Evolutionary conservation across 1,284 basidiomycete species (phyloP), one percentile per base, ranked within the genome.

Genomic region (Ceratobasidium sp.): DNA sequence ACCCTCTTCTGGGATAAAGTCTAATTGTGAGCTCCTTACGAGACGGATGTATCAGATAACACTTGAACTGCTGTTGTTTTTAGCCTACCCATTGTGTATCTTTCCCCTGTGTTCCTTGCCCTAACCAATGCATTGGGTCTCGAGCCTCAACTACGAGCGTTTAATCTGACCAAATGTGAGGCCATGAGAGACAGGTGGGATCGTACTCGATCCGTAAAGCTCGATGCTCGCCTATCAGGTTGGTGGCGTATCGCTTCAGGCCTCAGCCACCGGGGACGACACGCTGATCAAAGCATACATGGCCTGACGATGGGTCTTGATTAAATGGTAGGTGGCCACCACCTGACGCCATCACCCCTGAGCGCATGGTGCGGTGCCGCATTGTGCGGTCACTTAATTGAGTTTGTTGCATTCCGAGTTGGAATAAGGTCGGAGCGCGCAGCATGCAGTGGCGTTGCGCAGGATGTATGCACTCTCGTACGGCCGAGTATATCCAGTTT

Each of bases 1-100:
- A 46, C 2, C 77, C 77, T 37, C 52, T 77, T 44, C 52, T 77
- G 34, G 73, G 77, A 67, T 77, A 61, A 69, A 49, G 29, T 13
- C 54, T 17, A 54, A 57, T n/a, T 22, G 43, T 49, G 56, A 40
- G 43, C 19, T 8, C 19, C 5, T 34, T 34, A 37, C n/a, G 17
- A 61, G 15, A 37, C 13, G 34, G 37, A 25, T 15, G 37, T 7
- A 13, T 19, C 34, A 19, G 5, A 15, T 61, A 37, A 61, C n/a
- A 61, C 9, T 34, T 19, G 8, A 29, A 61, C 34, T 11, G 6
- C 6, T 4, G 32, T 37, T 59, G 22, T 15, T 13, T 22, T 22
- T 49, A 65, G 62, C 11, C 11, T 65, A 8, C 4, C 40, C 44
- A 7, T 8, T n/a, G 5, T 65, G 37, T 44, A 44, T 46, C 22